Base-by-base conservation (phyloP, 805 yeast species). In the Spathaspora passalidarum region DNA sequence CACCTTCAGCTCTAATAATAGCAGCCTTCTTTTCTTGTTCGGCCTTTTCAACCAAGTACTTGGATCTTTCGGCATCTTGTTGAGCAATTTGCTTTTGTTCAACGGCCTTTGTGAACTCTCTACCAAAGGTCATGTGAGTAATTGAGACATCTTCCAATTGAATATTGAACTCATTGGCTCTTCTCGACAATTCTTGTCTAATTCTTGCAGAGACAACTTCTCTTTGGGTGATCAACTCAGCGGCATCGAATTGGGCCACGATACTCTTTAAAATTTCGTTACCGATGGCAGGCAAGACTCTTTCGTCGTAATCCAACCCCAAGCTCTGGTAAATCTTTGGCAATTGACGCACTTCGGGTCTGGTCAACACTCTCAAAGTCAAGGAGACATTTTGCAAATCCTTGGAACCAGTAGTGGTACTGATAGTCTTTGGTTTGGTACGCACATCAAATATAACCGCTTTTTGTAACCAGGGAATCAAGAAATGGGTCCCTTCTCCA, bases 1-100 rank as follows among this genome's bases (percentile, higher is more conserved):
- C 99, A 71, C 98, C 99, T 70, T 94, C 99, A 22, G 99, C 99
- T 60, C 98, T 82, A 55, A 94, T 91, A 58, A 94, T 89, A 40
- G 88, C 75, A 2, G 98, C 99, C 66, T 86, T 91, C 63, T 96
- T 82, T 68, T 92, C 98, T 72, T 94, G 99, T 68, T 94, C 97
- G 7, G 98, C 98, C 63, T 86, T 86, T 62, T 91, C 97, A 46
- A 94, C 97, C 44, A 88, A 75, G 62, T 81, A 94, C 61, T 86
- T 86, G 48, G 98, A 97, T 56, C 99, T 80, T 74, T 94, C 98
- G 19, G 99, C 98, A 63, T 94, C 99, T 71, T 94, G 99, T 73
- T 94, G 99, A 25, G 99, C 99, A 69, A 94, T 95, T 71, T 94
- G 98, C 66, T 94, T 94, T 72, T 88, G 96, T 72, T 94, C 99